phyloP scores from a whole-genome alignment of 805 yeast species.

The Tetrapisispora namnaoensis region DNA sequence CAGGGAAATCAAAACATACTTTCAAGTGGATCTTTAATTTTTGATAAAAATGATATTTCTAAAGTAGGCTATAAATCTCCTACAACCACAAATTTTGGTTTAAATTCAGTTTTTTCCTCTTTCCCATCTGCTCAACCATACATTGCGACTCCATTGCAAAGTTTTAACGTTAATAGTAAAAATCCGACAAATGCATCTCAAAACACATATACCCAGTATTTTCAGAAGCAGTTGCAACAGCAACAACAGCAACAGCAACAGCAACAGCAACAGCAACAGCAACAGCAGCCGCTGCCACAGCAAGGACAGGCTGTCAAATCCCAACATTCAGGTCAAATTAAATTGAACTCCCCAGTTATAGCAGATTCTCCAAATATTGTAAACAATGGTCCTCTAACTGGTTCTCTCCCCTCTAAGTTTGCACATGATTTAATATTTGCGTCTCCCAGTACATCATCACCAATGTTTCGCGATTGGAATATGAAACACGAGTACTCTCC shows the following conservation, averaged over 20 bases:
- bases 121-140: constrained; percentile 26
- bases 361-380: constrained; percentile 2
- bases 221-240: constrained; percentile 15
- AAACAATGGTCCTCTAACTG: constrained; percentile 17
- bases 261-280: no score
- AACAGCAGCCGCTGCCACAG: constrained; percentile 15
- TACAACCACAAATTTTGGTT: constrained; percentile 9
- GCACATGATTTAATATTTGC: constrained; percentile 28
- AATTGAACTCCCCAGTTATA: not conserved
- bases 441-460: constrained; percentile 23
- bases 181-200: constrained; percentile 6
- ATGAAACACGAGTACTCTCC: constrained; percentile 4
- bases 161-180: constrained; percentile 14
- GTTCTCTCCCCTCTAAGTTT: constrained; percentile 26
- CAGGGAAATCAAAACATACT: not conserved
- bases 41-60: not conserved
- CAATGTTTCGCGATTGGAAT: constrained; percentile 30
- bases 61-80: constrained; percentile 2
- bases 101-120: constrained; percentile 23
- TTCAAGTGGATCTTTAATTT: not conserved
- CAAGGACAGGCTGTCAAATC: not conserved
- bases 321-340: not conserved
- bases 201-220: constrained; percentile 4
- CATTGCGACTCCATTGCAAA: constrained; percentile 28
- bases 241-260: not conserved